Percentiles rank a stretch among this genome's conserved stretches.
Evolutionary conservation across 2,329 filamentous ascomycete genomes (phyloP).

Genomic region (Penicillium olsonii): DNA sequence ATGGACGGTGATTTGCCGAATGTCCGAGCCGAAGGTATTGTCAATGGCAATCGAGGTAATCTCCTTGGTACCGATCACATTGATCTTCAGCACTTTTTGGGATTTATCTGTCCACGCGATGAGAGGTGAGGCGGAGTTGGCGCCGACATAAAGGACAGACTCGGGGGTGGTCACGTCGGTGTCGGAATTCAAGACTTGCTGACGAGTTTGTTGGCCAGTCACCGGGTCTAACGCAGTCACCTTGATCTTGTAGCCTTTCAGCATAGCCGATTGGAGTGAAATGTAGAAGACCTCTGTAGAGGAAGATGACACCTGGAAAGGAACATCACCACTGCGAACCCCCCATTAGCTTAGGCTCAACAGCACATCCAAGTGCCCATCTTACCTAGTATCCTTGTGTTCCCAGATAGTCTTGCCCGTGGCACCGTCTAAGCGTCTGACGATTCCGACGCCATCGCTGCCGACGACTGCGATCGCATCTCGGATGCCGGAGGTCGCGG

Average conservation of each 20-base stretch:
- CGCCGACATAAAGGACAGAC: slow-evolving; percentile 43
- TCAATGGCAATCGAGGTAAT: slow-evolving; percentile 42
- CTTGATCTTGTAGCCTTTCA: slow-evolving; percentile 73
- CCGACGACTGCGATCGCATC: slow-evolving; percentile 71
- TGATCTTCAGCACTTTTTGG: slow-evolving; percentile 47
- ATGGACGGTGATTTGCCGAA: slow-evolving; percentile 66
- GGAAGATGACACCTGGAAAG: slow-evolving; percentile 74
- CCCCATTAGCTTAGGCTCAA: slow-evolving; percentile 9
- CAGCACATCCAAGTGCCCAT: not conserved
- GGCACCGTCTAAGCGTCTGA: slow-evolving; percentile 72
- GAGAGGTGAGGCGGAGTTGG: slow-evolving; percentile 44
- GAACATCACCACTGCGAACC: slow-evolving; percentile 62
- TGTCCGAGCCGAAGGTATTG: slow-evolving; percentile 41
- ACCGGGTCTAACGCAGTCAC: slow-evolving; percentile 71
- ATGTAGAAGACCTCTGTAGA: slow-evolving; percentile 72
- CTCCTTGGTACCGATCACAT: slow-evolving; percentile 46
- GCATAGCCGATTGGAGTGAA: slow-evolving; percentile 66
- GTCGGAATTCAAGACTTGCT: slow-evolving; percentile 72
- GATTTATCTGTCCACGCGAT: slow-evolving; percentile 49
- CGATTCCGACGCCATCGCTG: slow-evolving; percentile 53
- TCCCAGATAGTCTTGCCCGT: slow-evolving; percentile 79
- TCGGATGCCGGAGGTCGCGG: slow-evolving; percentile 45
- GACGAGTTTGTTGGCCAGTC: slow-evolving; percentile 71
- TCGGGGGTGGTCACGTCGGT: slow-evolving; percentile 60
- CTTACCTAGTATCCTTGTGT: slow-evolving; percentile 62